phyloP scores from a whole-genome alignment of 169 alveolate species.

The Ichthyophthirius multifiliis region DNA sequence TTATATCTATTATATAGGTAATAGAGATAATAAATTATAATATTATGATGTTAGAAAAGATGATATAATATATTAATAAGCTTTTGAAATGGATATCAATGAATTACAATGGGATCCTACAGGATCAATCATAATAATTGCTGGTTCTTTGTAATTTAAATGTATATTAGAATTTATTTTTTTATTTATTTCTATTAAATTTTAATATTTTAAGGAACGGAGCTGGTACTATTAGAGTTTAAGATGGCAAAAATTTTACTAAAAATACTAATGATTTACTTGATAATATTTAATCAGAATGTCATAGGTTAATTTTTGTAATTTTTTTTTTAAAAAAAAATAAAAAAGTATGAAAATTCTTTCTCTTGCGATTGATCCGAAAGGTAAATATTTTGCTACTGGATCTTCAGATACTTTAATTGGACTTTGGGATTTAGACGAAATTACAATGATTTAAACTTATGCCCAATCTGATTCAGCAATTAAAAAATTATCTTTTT shows the following conservation, averaged over 20 bases:
- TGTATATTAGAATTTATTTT: neutral
- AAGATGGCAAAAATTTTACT: neutral
- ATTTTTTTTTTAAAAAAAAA: neutral
- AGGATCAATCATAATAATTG: neutral
- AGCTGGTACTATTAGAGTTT: neutral
- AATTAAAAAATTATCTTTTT: neutral
- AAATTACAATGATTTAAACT: neutral
- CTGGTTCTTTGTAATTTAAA: neutral
- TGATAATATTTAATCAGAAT: neutral
- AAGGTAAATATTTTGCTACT: constrained; percentile 4
- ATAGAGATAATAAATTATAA: neutral
- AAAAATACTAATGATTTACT: neutral
- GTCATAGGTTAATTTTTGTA: neutral
- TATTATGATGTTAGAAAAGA: neutral
- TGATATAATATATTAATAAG: neutral
- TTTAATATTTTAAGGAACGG: neutral
- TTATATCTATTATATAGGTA: neutral
- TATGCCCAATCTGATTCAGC: neutral
- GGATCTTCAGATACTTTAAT: neutral
- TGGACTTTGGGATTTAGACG: neutral
- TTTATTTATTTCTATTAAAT: neutral
- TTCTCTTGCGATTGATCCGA: neutral
- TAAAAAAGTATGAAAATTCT: neutral
- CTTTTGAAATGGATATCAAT: neutral
- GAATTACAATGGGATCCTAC: constrained; percentile 6